phyloP scores from a whole-genome alignment of 129 eudicot genomes.

The Helichrysum umbraculigerum region DNA sequence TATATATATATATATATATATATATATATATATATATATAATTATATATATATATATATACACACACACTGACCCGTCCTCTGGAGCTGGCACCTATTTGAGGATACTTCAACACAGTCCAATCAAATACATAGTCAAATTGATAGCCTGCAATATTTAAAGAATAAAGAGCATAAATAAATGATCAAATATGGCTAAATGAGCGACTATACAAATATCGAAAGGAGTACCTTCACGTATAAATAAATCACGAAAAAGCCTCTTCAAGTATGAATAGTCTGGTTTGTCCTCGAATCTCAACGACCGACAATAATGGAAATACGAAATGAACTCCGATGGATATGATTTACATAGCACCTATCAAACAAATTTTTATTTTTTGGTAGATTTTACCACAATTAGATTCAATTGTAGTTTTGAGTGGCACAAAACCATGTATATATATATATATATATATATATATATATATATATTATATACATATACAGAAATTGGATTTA shows the following conservation, averaged over 20 bases:
- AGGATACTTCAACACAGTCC: slow-evolving; percentile 99
- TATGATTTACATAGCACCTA: slow-evolving; percentile 96
- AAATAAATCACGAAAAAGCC: slow-evolving; percentile 94
- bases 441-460: background rate
- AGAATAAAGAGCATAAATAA: background rate
- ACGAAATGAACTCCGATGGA: slow-evolving; percentile 92
- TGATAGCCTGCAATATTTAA: slow-evolving; percentile 67
- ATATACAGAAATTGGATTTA: too few species aligned
- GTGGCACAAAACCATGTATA: background rate
- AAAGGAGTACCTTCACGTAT: slow-evolving; percentile 77
- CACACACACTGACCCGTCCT: slow-evolving; percentile 56
- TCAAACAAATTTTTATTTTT: background rate
- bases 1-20: too few species aligned
- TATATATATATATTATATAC: background rate
- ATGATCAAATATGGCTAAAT: background rate
- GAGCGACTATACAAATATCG: background rate
- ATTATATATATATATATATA: too few species aligned
- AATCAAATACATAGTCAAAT: slow-evolving; percentile 95
- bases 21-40: too few species aligned
- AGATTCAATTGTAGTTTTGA: background rate
- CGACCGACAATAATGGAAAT: slow-evolving; percentile 92
- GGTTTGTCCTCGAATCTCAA: slow-evolving; percentile 98
- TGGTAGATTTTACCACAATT: background rate
- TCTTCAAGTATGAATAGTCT: slow-evolving; percentile 91
- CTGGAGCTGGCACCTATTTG: slow-evolving; percentile 84